phyloP scores from a whole-genome alignment of 108 stramenopile species.

The Cyclotella sp. region DNA sequence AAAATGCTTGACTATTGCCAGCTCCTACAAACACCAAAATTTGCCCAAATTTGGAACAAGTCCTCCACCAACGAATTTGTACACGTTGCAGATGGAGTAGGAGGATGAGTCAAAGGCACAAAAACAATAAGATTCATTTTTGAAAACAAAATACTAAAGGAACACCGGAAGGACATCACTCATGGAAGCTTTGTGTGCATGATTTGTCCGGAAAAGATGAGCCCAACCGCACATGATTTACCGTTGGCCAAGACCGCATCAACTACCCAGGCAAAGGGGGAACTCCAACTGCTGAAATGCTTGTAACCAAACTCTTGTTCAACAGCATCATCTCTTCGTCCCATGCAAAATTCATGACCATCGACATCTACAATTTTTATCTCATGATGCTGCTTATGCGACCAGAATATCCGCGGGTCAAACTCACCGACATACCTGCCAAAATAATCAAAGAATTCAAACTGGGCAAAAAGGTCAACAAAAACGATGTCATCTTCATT shows the following conservation, averaged over 20 bases:
- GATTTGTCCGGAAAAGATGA: constrained; percentile 4
- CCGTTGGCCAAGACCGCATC: too few relatives aligned
- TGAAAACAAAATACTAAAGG: background rate
- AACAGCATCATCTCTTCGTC: constrained; percentile 3
- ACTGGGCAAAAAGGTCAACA: background rate
- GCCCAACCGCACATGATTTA: too few relatives aligned
- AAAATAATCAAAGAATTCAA: background rate
- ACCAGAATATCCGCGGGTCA: background rate
- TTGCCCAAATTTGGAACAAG: background rate
- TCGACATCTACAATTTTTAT: too few relatives aligned
- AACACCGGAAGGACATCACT: background rate
- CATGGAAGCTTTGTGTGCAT: background rate
- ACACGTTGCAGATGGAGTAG: background rate
- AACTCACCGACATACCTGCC: background rate
- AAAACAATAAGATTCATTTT: background rate
- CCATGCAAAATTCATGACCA: background rate
- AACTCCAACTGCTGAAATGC: too few relatives aligned
- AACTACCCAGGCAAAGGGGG: too few relatives aligned
- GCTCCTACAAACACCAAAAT: background rate
- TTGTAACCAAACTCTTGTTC: too few relatives aligned
- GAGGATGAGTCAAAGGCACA: background rate
- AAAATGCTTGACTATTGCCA: background rate
- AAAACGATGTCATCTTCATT: background rate
- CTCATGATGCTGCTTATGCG: background rate
- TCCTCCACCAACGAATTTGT: background rate